Evolutionary conservation across 2,329 filamentous ascomycete genomes (phyloP).

Genomic region (Escovopsis weberi): DNA sequence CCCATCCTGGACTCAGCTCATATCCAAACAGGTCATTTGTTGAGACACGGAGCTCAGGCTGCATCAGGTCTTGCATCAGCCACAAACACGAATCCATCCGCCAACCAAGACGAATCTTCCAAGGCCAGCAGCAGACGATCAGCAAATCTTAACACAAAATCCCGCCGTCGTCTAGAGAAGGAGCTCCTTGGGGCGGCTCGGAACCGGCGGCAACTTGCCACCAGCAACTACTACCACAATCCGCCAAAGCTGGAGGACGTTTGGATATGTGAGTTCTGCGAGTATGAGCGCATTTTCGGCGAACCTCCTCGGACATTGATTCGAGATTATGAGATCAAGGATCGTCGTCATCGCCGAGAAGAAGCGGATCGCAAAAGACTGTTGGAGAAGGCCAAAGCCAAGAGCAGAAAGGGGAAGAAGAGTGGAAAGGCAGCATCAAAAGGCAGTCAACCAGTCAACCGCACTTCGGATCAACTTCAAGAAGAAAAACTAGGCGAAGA

Average conservation of each 20-base stretch:
- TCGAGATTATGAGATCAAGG: constrained; percentile 86
- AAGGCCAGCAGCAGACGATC: constrained; percentile 17
- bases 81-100: constrained; percentile 6
- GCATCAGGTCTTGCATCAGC: constrained; percentile 6
- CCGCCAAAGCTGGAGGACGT: constrained; percentile 57
- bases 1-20: not conserved
- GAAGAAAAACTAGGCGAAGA: constrained; percentile 11
- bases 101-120: constrained; percentile 20
- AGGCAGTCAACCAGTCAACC: constrained; percentile 12
- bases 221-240: constrained; percentile 61
- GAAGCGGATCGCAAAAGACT: constrained; percentile 74
- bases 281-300: constrained; percentile 95
- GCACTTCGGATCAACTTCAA: constrained; percentile 11
- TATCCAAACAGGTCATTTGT: not conserved
- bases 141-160: constrained; percentile 33
- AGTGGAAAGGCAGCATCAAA: constrained; percentile 39
- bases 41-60: constrained; percentile 1
- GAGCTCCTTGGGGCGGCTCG: constrained; percentile 63
- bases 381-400: constrained; percentile 87
- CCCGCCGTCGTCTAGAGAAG: constrained; percentile 51
- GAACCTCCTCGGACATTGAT: constrained; percentile 71
- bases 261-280: constrained; percentile 97
- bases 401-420: constrained; percentile 82
- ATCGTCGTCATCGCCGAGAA: constrained; percentile 68
- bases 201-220: constrained; percentile 62